Base-by-base conservation (phyloP, 352 stramenopile genomes). In the Phytophthora podocarpi region DNA sequence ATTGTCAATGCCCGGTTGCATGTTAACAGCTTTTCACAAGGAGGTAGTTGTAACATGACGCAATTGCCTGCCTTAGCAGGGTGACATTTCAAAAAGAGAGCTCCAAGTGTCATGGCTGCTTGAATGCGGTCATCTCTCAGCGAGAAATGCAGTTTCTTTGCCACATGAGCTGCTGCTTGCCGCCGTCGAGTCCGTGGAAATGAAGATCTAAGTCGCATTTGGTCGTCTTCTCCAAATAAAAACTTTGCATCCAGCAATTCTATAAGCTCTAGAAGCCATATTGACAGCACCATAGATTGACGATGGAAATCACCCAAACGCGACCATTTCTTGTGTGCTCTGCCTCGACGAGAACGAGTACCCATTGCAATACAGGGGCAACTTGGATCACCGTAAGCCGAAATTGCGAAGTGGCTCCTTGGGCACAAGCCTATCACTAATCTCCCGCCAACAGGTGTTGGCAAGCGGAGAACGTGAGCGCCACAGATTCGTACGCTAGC, bases 211-310 rank as follows among this genome's bases (percentile, higher is more conserved):
- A 11, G 30, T 4, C 26, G 16, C 6, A 41, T 30, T 30, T 59
- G 16, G 1, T 24, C 45, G 24, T 71, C 62, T 47, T 42, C 49
- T 23, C 45, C 45, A 45, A 87, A 83, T 5, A 47, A 41, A 39
- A 87, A 84, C 32, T 87, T 80, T 18, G 52, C 28, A 43, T 64
- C 55, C 28, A 87, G 32, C 26, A 62, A 24, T 34, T 85, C 64
- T 3, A 82, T 50, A 9, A 80, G 32, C 12, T 78, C 51, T 39
- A 78, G 24, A 24, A 78, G 48, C 70, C 70, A 76, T 62, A 78
- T 67, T 1, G 70, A 76, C 3, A 78, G 45, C 20, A 53, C 27
- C 35, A 65, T 55, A 1, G 70, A 64, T 50, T 78, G 70, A 13
- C 31, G 30, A 45, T 58, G 56, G 8, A 78, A 70, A 52, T 76